Evolutionary conservation across 768 basidiomycete species (phyloP), one percentile per base, ranked within the genome.

Genomic region (Rickenella mellea): DNA sequence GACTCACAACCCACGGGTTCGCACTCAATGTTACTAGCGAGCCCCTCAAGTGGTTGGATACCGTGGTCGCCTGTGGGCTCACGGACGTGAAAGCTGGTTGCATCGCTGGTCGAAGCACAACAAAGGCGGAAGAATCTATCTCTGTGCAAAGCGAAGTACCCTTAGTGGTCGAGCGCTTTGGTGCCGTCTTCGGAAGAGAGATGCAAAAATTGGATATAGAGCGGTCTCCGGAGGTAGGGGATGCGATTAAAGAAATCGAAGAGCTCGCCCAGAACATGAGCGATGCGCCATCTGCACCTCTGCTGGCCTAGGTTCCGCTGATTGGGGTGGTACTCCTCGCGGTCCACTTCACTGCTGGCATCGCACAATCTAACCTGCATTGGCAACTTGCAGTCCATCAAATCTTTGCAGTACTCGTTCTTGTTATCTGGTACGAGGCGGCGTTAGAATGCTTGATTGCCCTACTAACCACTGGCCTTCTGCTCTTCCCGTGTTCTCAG

Each of bases 1-100:
- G 94, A 32, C 73, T 99, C 42, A 94, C 96, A 32, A 84, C 81
- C 20, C 96, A 99, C 58, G 96, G 96, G 1, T 96, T 99, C 62
- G 78, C 92, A 1, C 65, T 97, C 56, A 99, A 99, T 60, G 68
- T 97, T 45, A 89, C 90, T 0, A 62, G 59, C 22, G 83, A 96
- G 48, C 90, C 91, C 4, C 56, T 80, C 20, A 48, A 65, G 19
- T 98, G 94, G 94, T 97, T 99, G 56, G 69, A 84, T 52, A 67
- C 74, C 43, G 73, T 98, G 39, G 78, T 94, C 4, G 96, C 94
- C 2, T 99, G 96, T 59, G 96, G 96, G 3, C 66, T 97, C 37
- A 72, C 69, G 8, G 83, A 87, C 45, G 90, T 98, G 29, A 74
- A 67, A 41, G 89, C 92, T 1, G 82, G 78, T 0, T 83, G 74